A percentile compares a stretch with the other conserved stretches of the same genome.
Conservation (phyloP, 768 basidiomycete genomes). For the Coprinopsis marcescibilis region DNA sequence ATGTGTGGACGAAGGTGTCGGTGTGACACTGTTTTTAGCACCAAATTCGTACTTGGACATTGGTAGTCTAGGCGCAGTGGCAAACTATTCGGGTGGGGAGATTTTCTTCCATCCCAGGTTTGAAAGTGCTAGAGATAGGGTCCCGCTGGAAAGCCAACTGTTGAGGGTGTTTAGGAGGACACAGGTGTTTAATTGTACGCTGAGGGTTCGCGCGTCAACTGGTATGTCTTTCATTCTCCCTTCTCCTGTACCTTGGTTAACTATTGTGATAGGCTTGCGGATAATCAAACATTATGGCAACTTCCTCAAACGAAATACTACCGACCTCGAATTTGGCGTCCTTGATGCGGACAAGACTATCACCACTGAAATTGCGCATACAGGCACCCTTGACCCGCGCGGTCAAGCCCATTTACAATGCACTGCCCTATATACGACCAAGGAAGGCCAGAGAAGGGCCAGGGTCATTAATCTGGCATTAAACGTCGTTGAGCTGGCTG, state of each 20-base stretch:
- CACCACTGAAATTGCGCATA: slow-evolving; percentile 69
- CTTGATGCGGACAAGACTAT: slow-evolving; percentile 82
- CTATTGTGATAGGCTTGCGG: slow-evolving; percentile 45
- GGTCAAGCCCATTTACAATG: slow-evolving; percentile 77
- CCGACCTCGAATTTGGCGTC: slow-evolving; percentile 73
- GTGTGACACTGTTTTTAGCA: slow-evolving; percentile 84
- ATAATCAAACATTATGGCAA: slow-evolving; percentile 66
- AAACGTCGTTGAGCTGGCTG: slow-evolving; percentile 76
- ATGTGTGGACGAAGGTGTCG: slow-evolving; percentile 84
- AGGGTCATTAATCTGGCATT: slow-evolving; percentile 83
- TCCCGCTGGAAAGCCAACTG: slow-evolving; percentile 69
- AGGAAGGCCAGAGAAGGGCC: slow-evolving; percentile 73
- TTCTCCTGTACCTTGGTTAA: neutral
- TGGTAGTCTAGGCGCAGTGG: slow-evolving; percentile 74
- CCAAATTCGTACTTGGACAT: slow-evolving; percentile 78
- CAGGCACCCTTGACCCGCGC: slow-evolving; percentile 60
- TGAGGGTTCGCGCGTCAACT: slow-evolving; percentile 80
- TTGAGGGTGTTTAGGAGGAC: slow-evolving; percentile 59
- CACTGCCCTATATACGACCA: slow-evolving; percentile 82
- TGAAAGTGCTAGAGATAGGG: slow-evolving; percentile 57
- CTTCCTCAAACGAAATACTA: slow-evolving; percentile 59
- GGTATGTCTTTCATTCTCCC: slow-evolving; percentile 39
- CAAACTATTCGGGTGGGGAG: slow-evolving; percentile 82
- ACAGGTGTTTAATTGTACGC: slow-evolving; percentile 73
- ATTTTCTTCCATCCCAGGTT: slow-evolving; percentile 93